phyloP scores from a whole-genome alignment of 2,329 filamentous ascomycete species.

The Neonectria neomacrospora region DNA sequence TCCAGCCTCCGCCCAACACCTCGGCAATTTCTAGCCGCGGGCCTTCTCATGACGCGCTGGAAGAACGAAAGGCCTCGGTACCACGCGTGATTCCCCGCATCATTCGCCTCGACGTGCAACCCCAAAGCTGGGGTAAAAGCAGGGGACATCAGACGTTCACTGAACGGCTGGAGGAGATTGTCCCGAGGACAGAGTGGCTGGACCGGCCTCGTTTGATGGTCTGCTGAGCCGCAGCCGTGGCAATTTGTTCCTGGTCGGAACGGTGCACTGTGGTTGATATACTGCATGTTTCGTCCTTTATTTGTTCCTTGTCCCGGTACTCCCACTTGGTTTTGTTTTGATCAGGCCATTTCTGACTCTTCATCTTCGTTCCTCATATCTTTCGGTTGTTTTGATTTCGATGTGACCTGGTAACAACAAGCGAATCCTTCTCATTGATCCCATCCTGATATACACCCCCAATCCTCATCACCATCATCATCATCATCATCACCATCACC shows the following conservation, averaged over 20 bases:
- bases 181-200: slow-evolving; percentile 12
- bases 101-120: too few relatives aligned
- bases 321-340: not conserved
- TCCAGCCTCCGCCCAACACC: slow-evolving; percentile 15
- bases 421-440: slow-evolving; percentile 26
- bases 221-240: slow-evolving; percentile 31
- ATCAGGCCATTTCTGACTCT: not conserved
- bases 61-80: slow-evolving; percentile 33
- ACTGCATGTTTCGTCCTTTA: not conserved
- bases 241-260: slow-evolving; percentile 11
- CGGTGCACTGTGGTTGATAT: not conserved
- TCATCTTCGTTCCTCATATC: not conserved
- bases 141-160: not conserved
- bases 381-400: not conserved
- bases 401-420: slow-evolving; percentile 12
- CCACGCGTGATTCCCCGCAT: slow-evolving; percentile 35
- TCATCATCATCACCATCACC: not conserved
- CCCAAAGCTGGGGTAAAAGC: slow-evolving; percentile 22
- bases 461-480: slow-evolving; percentile 4
- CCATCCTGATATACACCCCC: not conserved
- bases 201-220: not conserved
- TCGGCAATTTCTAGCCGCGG: slow-evolving; percentile 34
- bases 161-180: slow-evolving; percentile 11
- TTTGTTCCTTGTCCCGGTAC: not conserved
- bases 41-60: not conserved